These are phyloP conservation scores for Teratosphaeria zuluensis DNA, from an alignment of 2,329 filamentous ascomycete species.

Conservation along the genomic window DNA sequence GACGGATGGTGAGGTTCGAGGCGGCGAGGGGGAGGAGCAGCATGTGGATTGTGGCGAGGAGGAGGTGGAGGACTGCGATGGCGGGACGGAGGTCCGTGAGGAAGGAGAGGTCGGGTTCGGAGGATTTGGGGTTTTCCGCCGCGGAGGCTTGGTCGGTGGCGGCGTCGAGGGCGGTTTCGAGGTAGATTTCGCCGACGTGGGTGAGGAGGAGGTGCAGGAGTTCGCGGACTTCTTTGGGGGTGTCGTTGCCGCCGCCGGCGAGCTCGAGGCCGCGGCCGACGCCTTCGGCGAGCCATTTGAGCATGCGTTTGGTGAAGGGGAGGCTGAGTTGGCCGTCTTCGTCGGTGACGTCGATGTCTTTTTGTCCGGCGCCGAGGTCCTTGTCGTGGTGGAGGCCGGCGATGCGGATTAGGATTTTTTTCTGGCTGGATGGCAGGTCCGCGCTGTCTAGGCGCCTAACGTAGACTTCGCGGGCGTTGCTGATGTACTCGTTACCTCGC, in stretches of 20 bases:
- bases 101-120: conserved; percentile 80
- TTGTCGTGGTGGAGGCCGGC: conserved; percentile 65
- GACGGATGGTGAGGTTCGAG: conserved; percentile 78
- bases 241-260: conserved; percentile 69
- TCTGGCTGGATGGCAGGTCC: conserved; percentile 79
- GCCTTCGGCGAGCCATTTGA: conserved; percentile 93
- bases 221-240: conserved; percentile 83
- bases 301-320: conserved; percentile 90
- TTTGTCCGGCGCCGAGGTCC: conserved; percentile 41
- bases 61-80: conserved; percentile 82
- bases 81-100: conserved; percentile 69
- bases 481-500: conserved; percentile 77
- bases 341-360: conserved; percentile 83
- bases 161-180: conserved; percentile 56
- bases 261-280: conserved; percentile 85
- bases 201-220: conserved; percentile 74
- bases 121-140: conserved; percentile 64
- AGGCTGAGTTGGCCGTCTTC: conserved; percentile 77
- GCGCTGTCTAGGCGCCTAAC: conserved; percentile 80
- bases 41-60: conserved; percentile 83
- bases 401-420: conserved; percentile 79
- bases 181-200: conserved; percentile 76
- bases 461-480: conserved; percentile 83
- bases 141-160: conserved; percentile 65
- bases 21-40: conserved; percentile 85